A percentile compares a stretch with the other conserved stretches of the same genome.
phyloP scores from a whole-genome alignment of 768 basidiomycete species.

The Kwoniella pini region DNA sequence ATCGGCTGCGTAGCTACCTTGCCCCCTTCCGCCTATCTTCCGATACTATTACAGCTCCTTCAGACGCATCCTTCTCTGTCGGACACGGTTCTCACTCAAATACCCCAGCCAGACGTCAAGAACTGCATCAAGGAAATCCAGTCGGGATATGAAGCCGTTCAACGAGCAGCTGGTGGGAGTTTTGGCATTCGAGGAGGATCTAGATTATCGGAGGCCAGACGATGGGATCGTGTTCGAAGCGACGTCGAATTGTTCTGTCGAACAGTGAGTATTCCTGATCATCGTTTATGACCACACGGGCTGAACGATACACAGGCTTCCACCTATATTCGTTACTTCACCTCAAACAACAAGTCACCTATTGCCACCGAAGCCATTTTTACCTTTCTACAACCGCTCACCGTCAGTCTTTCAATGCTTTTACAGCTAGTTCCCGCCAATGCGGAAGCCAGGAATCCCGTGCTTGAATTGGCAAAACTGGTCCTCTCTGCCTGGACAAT shows the following conservation, averaged over 20 bases:
- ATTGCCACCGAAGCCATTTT: conserved; percentile 23
- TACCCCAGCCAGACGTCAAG: conserved; percentile 36
- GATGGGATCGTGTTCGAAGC: conserved; percentile 22
- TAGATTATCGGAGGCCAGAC: neutral
- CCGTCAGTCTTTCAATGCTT: conserved; percentile 21
- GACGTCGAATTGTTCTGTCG: conserved; percentile 28
- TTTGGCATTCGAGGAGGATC: neutral
- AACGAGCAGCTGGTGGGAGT: conserved; percentile 12
- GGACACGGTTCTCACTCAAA: conserved; percentile 23
- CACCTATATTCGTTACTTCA: conserved; percentile 41
- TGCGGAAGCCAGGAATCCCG: conserved; percentile 12
- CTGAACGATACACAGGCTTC: conserved; percentile 26
- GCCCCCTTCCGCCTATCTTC: conserved; percentile 38
- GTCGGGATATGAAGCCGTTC: conserved; percentile 18
- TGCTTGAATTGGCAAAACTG: conserved; percentile 34
- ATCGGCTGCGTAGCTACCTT: conserved; percentile 29
- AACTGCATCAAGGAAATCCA: conserved; percentile 31
- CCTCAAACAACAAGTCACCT: neutral
- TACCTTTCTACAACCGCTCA: conserved; percentile 27
- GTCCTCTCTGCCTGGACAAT: conserved; percentile 27
- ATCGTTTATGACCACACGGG: neutral
- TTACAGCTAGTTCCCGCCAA: conserved; percentile 27
- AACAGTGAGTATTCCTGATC: conserved; percentile 34
- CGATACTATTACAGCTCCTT: conserved; percentile 38
- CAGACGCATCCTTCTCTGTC: conserved; percentile 29